These are phyloP conservation scores for Hypholoma fasciculare DNA, from an alignment of 768 basidiomycete genomes.

Conservation along the genomic window DNA sequence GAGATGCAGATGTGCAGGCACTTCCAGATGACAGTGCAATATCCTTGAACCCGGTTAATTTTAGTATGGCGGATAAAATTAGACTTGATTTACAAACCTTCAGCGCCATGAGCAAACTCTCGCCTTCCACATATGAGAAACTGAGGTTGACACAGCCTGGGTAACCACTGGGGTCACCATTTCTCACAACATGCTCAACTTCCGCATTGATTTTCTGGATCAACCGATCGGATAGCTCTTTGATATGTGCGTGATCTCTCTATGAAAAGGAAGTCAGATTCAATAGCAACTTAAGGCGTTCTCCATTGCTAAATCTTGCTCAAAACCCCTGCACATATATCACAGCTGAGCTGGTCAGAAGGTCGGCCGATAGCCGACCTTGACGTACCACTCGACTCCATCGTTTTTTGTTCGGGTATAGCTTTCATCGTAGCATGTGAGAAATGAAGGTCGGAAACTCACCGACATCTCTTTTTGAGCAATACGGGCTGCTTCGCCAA, in stretches of 20 bases:
- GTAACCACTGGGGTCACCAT: slow-evolving; percentile 90
- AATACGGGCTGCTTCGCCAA: slow-evolving; percentile 93
- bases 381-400: slow-evolving; percentile 46
- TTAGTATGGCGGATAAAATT: neutral
- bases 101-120: slow-evolving; percentile 95
- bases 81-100: slow-evolving; percentile 52
- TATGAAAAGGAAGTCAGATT: slow-evolving; percentile 29
- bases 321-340: slow-evolving; percentile 94
- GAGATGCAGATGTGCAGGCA: slow-evolving; percentile 96
- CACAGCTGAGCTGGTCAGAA: slow-evolving; percentile 52
- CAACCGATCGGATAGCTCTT: slow-evolving; percentile 76
- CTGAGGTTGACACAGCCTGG: slow-evolving; percentile 95
- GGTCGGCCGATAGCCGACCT: slow-evolving; percentile 10
- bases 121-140: slow-evolving; percentile 96
- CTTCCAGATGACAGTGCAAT: slow-evolving; percentile 97
- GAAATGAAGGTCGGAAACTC: slow-evolving; percentile 39
- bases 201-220: slow-evolving; percentile 77
- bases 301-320: slow-evolving; percentile 24
- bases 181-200: slow-evolving; percentile 90
- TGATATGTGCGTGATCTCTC: slow-evolving; percentile 80
- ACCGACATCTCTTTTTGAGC: slow-evolving; percentile 92
- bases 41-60: slow-evolving; percentile 51
- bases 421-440: slow-evolving; percentile 41
- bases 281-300: neutral
- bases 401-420: slow-evolving; percentile 32